phyloP scores from a whole-genome alignment of 2,329 filamentous ascomycete species.

The Colletotrichum musicola region DNA sequence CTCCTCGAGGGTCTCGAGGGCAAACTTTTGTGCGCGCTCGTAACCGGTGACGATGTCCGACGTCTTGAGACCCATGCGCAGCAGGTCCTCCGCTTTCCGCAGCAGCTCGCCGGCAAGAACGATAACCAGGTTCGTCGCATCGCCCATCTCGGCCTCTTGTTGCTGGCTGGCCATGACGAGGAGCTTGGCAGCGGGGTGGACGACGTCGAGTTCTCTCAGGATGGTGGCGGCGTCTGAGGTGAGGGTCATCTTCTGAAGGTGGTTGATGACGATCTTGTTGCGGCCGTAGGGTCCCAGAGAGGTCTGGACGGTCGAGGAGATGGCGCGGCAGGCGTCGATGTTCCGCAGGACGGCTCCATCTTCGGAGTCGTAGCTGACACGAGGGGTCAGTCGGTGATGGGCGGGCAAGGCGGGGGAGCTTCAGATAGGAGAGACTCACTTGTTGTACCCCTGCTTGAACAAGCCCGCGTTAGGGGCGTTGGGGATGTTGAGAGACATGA shows the following conservation, averaged over 20 bases:
- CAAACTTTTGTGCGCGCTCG: slow-evolving; percentile 92
- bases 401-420: slow-evolving; percentile 38
- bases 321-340: slow-evolving; percentile 97
- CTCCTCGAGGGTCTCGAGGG: slow-evolving; percentile 86
- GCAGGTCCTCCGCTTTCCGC: slow-evolving; percentile 95
- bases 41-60: slow-evolving; percentile 97
- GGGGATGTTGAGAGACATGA: slow-evolving; percentile 96
- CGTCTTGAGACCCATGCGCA: slow-evolving; percentile 98
- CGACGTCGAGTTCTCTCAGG: slow-evolving; percentile 95
- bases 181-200: slow-evolving; percentile 97
- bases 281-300: slow-evolving; percentile 96
- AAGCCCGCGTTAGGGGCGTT: slow-evolving; percentile 92
- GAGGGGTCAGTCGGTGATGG: slow-evolving; percentile 48
- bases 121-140: slow-evolving; percentile 98
- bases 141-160: slow-evolving; percentile 99
- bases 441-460: slow-evolving; percentile 97
- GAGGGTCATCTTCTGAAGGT: slow-evolving; percentile 99
- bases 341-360: slow-evolving; percentile 98
- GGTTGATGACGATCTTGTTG: slow-evolving; percentile 99
- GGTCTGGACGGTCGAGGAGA: slow-evolving; percentile 95
- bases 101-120: slow-evolving; percentile 94
- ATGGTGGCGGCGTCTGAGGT: slow-evolving; percentile 99
- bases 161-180: slow-evolving; percentile 99
- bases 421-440: slow-evolving; percentile 68
- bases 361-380: slow-evolving; percentile 91